phyloP scores from a whole-genome alignment of 169 alveolate species.

The Cryptosporidium viatorum region DNA sequence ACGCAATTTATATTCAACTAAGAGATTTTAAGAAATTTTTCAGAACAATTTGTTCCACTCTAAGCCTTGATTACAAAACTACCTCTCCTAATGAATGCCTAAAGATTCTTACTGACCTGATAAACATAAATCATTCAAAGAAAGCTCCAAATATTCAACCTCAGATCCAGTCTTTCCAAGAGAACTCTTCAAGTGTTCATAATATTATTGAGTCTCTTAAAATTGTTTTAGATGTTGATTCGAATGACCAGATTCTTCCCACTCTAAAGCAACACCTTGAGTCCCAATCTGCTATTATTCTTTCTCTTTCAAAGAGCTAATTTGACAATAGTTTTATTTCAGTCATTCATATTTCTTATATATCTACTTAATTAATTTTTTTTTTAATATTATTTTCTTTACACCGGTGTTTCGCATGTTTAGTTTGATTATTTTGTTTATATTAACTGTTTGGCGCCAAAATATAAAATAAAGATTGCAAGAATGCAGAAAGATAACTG shows the following conservation, averaged over 20 bases:
- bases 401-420: not conserved
- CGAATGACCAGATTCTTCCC: constrained; percentile 60
- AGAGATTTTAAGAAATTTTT: constrained; percentile 62
- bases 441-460: constrained; percentile 17
- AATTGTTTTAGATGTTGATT: constrained; percentile 62
- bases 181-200: constrained; percentile 1
- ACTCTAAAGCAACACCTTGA: constrained; percentile 72
- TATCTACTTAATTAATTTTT: not conserved
- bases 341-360: not conserved
- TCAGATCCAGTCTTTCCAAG: constrained; percentile 30
- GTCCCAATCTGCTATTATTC: constrained; percentile 67
- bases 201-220: constrained; percentile 51
- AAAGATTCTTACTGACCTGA: constrained; percentile 22
- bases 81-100: constrained; percentile 45
- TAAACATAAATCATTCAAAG: not conserved
- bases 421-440: not conserved
- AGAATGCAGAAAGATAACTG: not conserved
- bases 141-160: constrained; percentile 25
- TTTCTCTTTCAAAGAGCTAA: constrained; percentile 58
- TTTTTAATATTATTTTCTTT: not conserved
- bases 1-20: constrained; percentile 54
- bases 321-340: not conserved
- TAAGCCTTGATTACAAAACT: constrained; percentile 55
- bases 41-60: constrained; percentile 8
- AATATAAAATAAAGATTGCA: not conserved